Conservation (phyloP, 192 early-diverging fungal species). For the Backusella mclennaniae region DNA sequence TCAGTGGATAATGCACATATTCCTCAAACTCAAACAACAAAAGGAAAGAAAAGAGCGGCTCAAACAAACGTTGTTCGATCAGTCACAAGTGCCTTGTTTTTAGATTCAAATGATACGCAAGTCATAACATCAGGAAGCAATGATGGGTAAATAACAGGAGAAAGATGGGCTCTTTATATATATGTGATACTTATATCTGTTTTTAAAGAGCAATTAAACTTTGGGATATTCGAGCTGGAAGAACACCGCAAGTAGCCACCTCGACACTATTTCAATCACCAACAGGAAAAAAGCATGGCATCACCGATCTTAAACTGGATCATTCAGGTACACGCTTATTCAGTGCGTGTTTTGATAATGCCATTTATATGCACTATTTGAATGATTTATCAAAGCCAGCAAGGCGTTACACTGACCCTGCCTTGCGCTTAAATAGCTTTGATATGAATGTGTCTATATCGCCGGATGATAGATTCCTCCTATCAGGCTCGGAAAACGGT, state of each 20-base stretch:
- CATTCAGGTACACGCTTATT: conserved; percentile 64
- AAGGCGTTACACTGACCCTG: conserved; percentile 51
- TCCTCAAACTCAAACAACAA: neutral
- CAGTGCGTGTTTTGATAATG: conserved; percentile 69
- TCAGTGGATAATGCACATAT: conserved; percentile 47
- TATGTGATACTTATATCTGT: neutral
- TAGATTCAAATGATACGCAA: conserved; percentile 41
- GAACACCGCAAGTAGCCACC: conserved; percentile 39
- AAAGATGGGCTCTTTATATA: no score
- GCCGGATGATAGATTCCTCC: conserved; percentile 70
- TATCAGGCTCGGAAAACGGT: conserved; percentile 67
- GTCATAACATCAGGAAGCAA: conserved; percentile 60
- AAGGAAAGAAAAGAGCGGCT: neutral
- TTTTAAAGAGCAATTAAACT: conserved; percentile 64
- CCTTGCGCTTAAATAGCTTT: conserved; percentile 63
- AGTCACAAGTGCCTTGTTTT: conserved; percentile 57
- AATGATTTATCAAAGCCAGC: conserved; percentile 46
- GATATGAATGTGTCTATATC: conserved; percentile 68
- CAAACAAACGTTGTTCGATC: conserved; percentile 9
- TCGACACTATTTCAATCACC: conserved; percentile 34
- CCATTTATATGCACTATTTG: conserved; percentile 73
- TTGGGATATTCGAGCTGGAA: conserved; percentile 75
- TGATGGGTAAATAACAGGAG: conserved; percentile 54
- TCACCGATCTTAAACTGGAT: conserved; percentile 65
- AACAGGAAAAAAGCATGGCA: conserved; percentile 41